Evolutionary conservation across 768 basidiomycete species (phyloP).

Genomic region (Calocybe cyanea): DNA sequence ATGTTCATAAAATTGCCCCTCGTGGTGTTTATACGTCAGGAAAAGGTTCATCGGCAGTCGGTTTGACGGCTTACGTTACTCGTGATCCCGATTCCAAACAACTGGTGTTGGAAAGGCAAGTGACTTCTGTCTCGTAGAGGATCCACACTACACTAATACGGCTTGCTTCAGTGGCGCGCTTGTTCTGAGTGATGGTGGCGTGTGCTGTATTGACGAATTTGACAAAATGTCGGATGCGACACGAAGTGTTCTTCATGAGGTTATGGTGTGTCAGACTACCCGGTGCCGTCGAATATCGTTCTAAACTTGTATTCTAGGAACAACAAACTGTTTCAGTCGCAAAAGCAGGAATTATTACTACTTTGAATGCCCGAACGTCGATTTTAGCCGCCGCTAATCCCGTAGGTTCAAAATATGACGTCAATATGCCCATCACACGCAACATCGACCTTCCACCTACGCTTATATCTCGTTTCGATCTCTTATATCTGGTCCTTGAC

Average conservation of each 20-base stretch:
- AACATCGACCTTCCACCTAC: conserved; percentile 99
- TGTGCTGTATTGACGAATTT: conserved; percentile 98
- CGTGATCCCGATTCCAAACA: conserved; percentile 98
- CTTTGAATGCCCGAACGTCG: conserved; percentile 96
- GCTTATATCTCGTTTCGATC: conserved; percentile 94
- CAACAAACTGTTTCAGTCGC: conserved; percentile 99
- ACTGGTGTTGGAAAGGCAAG: conserved; percentile 90
- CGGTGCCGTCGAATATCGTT: background rate
- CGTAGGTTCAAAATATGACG: conserved; percentile 92
- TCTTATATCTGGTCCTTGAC: conserved; percentile 94
- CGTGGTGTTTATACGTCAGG: conserved; percentile 97
- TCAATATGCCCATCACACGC: conserved; percentile 84
- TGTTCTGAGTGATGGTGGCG: conserved; percentile 92
- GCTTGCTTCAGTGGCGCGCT: conserved; percentile 70
- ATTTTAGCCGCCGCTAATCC: conserved; percentile 98
- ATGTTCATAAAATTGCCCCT: conserved; percentile 98
- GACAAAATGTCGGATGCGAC: conserved; percentile 99
- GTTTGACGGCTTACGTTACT: conserved; percentile 97
- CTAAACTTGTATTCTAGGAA: conserved; percentile 52
- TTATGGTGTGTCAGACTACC: conserved; percentile 61
- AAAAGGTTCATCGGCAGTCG: conserved; percentile 97
- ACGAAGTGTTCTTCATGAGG: conserved; percentile 97
- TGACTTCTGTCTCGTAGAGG: background rate
- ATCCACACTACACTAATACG: background rate
- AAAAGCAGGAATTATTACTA: conserved; percentile 98